Conservation (phyloP, 2,329 filamentous ascomycete species). For the Rhynchosporium graminicola region DNA sequence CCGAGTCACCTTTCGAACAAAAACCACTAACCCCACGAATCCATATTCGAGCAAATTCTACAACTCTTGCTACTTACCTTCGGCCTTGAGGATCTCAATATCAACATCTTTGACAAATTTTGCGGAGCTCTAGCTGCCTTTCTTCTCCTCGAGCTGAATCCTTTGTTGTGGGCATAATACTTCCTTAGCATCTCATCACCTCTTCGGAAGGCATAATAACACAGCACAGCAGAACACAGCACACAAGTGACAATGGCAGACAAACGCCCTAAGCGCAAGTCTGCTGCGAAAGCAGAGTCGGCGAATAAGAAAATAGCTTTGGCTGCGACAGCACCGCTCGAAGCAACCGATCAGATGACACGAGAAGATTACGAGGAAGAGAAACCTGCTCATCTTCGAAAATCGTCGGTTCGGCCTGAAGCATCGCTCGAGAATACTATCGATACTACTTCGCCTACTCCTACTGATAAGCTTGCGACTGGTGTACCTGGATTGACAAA, state of each 20-base stretch:
- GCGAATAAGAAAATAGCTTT: constrained; percentile 12
- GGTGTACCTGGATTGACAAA: neutral
- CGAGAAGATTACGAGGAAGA: neutral
- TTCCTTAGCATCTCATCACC: neutral
- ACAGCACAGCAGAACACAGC: neutral
- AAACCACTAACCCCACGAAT: neutral
- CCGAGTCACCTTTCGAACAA: neutral
- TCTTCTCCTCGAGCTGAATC: neutral
- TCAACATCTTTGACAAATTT: neutral
- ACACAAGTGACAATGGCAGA: neutral
- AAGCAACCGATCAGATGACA: neutral
- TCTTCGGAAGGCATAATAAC: neutral
- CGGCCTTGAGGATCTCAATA: neutral
- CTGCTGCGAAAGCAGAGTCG: constrained; percentile 4
- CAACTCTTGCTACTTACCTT: neutral
- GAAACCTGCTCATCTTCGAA: neutral
- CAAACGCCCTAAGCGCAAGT: constrained; percentile 3
- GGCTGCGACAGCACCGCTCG: neutral
- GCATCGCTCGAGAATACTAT: neutral
- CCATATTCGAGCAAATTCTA: neutral
- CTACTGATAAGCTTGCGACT: no score
- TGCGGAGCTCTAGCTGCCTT: neutral
- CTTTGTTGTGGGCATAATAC: neutral
- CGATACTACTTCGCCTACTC: no score
- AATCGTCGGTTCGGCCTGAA: neutral